Percentiles rank a stretch among this genome's conserved stretches.
Conservation (phyloP, 2,329 filamentous ascomycete species). For the Xylariaceae sp. region DNA sequence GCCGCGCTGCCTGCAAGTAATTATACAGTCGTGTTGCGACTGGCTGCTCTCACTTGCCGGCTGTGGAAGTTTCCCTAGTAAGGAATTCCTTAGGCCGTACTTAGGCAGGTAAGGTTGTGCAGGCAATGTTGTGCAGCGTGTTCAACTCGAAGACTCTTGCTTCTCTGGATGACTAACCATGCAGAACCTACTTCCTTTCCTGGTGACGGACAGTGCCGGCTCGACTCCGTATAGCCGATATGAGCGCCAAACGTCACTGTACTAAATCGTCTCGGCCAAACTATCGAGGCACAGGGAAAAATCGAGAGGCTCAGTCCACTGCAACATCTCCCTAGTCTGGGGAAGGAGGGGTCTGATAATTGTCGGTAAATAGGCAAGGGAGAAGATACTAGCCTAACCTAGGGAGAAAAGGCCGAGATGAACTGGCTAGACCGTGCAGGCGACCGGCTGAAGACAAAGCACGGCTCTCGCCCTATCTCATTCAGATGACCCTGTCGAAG, state of each 20-base stretch:
- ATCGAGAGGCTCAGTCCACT: too few species aligned
- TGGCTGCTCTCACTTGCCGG: constrained; percentile 17
- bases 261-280: constrained; percentile 3
- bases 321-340: neutral
- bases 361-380: constrained; percentile 11
- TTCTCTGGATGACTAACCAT: constrained; percentile 17
- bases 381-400: neutral
- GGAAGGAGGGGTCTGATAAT: neutral
- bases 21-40: constrained; percentile 13
- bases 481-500: constrained; percentile 3
- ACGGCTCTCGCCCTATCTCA: constrained; percentile 15
- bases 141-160: constrained; percentile 1
- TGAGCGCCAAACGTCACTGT: constrained; percentile 17
- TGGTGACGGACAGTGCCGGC: constrained; percentile 14
- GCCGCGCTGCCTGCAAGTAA: constrained; percentile 12
- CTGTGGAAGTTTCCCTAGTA: constrained; percentile 15
- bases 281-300: constrained; percentile 7
- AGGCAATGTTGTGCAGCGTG: too few species aligned
- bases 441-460: constrained; percentile 15
- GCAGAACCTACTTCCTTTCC: constrained; percentile 19
- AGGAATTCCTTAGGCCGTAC: too few species aligned
- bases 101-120: too few species aligned
- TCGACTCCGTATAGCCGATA: constrained; percentile 21
- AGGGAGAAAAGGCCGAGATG: constrained; percentile 11
- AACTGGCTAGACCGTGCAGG: constrained; percentile 12